phyloP scores from a whole-genome alignment of 306 rosid genomes.

The Vicia sativa region DNA sequence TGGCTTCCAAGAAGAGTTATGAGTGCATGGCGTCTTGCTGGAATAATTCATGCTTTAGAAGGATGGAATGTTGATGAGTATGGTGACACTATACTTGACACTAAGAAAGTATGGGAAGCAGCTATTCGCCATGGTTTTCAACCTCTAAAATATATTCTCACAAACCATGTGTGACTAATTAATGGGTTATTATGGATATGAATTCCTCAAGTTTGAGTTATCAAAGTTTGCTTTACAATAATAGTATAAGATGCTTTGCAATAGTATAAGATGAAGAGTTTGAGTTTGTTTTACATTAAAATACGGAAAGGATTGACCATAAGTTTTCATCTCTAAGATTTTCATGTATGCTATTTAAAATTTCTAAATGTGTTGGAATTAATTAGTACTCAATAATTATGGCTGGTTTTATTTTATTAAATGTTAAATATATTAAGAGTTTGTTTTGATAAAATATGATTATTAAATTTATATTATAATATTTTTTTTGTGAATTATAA shows the following conservation, averaged over 20 bases:
- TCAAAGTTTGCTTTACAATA: not conserved
- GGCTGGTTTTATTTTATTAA: not conserved
- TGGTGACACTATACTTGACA: slow-evolving; percentile 35
- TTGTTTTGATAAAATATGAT: too few relatives aligned
- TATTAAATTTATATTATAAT: too few relatives aligned
- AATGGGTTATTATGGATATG: not conserved
- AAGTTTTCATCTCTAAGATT: not conserved
- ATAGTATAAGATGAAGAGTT: too few relatives aligned
- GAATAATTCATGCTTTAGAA: slow-evolving; percentile 60
- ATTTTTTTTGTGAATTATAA: too few relatives aligned
- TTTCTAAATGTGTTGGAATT: not conserved
- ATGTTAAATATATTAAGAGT: too few relatives aligned
- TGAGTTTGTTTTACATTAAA: not conserved
- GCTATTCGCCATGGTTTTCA: slow-evolving; percentile 58
- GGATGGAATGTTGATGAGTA: slow-evolving; percentile 62
- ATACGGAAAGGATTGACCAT: not conserved
- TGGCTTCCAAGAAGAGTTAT: slow-evolving; percentile 71
- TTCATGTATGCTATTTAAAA: not conserved
- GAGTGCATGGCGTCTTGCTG: slow-evolving; percentile 71
- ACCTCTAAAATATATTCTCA: slow-evolving; percentile 27
- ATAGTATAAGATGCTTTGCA: too few relatives aligned
- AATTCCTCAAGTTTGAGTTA: not conserved
- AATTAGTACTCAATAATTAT: not conserved
- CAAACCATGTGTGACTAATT: not conserved
- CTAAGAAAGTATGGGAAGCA: slow-evolving; percentile 56